A percentile compares a stretch with the other conserved stretches of the same genome.
Conservation (phyloP, 2,329 filamentous ascomycete genomes). For the Cladosporium sphaerospermum region DNA sequence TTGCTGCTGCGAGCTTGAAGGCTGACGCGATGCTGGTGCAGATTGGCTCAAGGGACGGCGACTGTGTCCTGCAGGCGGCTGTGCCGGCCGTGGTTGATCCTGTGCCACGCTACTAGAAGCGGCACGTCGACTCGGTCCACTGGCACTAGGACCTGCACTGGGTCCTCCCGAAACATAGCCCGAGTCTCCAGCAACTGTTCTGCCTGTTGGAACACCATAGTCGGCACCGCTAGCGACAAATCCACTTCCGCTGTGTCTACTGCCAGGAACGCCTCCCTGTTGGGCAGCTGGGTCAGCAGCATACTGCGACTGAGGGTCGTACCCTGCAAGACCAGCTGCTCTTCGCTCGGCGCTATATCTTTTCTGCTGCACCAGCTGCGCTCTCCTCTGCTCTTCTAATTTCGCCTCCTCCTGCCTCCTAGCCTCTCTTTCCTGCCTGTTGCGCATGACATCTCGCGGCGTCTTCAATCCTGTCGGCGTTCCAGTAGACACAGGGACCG, state of each 20-base stretch:
- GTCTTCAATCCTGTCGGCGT: conserved; percentile 62
- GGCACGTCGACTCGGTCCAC: conserved; percentile 4
- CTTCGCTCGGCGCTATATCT: conserved; percentile 54
- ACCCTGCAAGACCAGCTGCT: conserved; percentile 22
- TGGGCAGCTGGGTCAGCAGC: conserved; percentile 20
- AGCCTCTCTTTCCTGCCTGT: conserved; percentile 71
- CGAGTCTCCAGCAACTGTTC: conserved; percentile 7
- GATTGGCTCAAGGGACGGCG: conserved; percentile 5
- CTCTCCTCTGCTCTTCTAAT: conserved; percentile 46
- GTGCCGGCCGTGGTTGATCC: conserved; percentile 22
- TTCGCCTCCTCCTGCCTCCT: conserved; percentile 57
- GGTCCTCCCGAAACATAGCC: conserved; percentile 6
- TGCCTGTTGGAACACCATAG: conserved; percentile 24
- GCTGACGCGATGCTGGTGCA: conserved; percentile 18
- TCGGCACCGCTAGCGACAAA: conserved; percentile 23
- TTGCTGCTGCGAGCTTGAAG: conserved; percentile 14
- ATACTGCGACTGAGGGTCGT: conserved; percentile 24
- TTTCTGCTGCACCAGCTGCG: conserved; percentile 47
- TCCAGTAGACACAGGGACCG: conserved; percentile 47
- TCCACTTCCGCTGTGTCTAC: conserved; percentile 18
- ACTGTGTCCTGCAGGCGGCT: conserved; percentile 13
- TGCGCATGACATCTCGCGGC: conserved; percentile 86
- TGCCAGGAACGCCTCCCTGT: conserved; percentile 21
- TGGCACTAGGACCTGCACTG: neutral
- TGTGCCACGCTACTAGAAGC: conserved; percentile 17